These are phyloP conservation scores for Chlorella sp. DNA, from an alignment of 139 green algal genomes.

Conservation along the genomic window DNA sequence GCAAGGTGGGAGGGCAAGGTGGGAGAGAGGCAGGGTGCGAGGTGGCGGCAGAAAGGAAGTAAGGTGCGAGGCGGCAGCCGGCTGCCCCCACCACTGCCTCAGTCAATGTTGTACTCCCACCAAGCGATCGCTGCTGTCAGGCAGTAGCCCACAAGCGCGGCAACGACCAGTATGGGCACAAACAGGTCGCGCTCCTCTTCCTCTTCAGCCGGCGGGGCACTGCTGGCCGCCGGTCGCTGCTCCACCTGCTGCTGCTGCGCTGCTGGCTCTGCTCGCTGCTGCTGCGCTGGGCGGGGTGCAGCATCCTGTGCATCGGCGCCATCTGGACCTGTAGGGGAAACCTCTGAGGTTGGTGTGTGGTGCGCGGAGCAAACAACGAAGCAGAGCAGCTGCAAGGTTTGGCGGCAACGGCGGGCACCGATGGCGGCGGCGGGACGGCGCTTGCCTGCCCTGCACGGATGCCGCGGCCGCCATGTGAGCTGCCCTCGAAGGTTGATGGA, in stretches of 20 bases:
- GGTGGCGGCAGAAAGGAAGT: no score
- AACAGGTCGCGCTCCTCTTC: constrained; percentile 31
- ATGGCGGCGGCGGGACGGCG: no score
- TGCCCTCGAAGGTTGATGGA: no score
- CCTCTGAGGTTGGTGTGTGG: no score
- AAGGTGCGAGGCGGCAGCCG: no score
- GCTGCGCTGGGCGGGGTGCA: neutral
- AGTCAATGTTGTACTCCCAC: constrained; percentile 16
- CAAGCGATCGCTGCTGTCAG: constrained; percentile 28
- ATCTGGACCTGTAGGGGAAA: neutral
- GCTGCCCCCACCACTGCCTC: no score
- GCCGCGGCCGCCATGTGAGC: neutral
- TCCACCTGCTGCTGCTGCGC: neutral
- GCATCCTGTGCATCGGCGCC: neutral
- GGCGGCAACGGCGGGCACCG: no score
- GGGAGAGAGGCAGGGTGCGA: neutral
- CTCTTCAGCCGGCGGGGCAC: neutral
- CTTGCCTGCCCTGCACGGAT: neutral
- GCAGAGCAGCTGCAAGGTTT: no score
- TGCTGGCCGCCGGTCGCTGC: neutral
- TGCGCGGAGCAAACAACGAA: neutral
- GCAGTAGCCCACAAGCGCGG: constrained; percentile 6
- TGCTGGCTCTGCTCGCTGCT: neutral
- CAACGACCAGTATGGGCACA: constrained; percentile 9
- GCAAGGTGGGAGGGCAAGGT: neutral